Evolutionary conservation across 805 yeast genomes (phyloP), one percentile per base, ranked within the genome.

Genomic region (Cyberlindnera mrakii): DNA sequence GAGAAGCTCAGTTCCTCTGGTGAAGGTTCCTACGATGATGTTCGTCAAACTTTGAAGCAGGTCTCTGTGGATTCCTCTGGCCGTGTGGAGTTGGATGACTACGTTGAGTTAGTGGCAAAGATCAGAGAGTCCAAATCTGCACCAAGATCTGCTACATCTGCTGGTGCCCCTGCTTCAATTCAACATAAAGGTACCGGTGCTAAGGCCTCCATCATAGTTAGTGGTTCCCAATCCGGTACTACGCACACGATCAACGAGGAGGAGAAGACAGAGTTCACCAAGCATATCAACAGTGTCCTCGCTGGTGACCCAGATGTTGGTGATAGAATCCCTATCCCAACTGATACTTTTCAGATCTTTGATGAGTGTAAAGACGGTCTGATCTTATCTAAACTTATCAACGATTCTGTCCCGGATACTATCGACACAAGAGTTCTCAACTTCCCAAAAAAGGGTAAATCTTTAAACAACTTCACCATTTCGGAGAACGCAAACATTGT

Each of bases 391-490:
- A 86, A 88, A 64, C 80, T 93, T 61, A 89, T 93, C 64, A 93
- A 93, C 63, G 99, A 93, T 67, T 88, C 97, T 29, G 99, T 93
- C 30, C 96, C 98, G 8, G 96, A 93, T 66, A 93, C 99, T 10
- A 93, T 93, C 57, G 99, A 93, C 69, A 90, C 97, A 9, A 85
- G 99, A 74, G 99, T 93, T 15, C 76, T 93, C 61, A 93, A 93
- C 65, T 71, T 82, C 63, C 95, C 98, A 20, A 85, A 83, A 63
- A 75, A 75, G 53, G 85, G 84, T 46, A 90, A 87, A 66, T 66
- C 76, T 15, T 75, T 93, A 62, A 93, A 93, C 72, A 87, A 88
- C 60, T 93, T 93, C 74, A 93, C 90, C 51, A 91, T 95, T 81
- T 78, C 85, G 52, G 99, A 93, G 69, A 93, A 93, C 66, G 96